These are phyloP conservation scores for Trichophyton equinum DNA, from an alignment of 2,329 filamentous ascomycete genomes.

Conservation along the genomic window DNA sequence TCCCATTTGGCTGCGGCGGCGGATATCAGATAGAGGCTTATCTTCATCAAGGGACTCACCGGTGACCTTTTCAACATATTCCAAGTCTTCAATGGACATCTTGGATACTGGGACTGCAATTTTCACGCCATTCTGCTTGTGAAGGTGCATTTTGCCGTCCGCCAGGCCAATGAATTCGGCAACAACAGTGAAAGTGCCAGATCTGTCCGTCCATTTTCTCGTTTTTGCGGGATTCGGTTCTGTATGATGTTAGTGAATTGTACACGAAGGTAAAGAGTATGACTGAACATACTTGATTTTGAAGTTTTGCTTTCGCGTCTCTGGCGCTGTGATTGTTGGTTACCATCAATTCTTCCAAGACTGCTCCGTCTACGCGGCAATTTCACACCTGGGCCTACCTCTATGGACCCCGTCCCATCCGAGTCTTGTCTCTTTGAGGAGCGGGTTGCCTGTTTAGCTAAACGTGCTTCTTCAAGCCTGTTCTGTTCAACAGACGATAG, in stretches of 20 bases:
- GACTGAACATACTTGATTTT: slow-evolving; percentile 57
- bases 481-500: slow-evolving; percentile 65
- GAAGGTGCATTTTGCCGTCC: slow-evolving; percentile 92
- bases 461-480: slow-evolving; percentile 63
- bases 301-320: slow-evolving; percentile 55
- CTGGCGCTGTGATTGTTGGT: slow-evolving; percentile 60
- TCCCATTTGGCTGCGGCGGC: slow-evolving; percentile 35
- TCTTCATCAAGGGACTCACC: slow-evolving; percentile 82
- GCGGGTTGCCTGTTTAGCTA: slow-evolving; percentile 68
- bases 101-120: slow-evolving; percentile 92
- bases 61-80: slow-evolving; percentile 83
- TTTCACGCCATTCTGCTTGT: slow-evolving; percentile 96
- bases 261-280: neutral
- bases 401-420: slow-evolving; percentile 41
- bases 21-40: slow-evolving; percentile 78
- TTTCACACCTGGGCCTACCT: slow-evolving; percentile 66
- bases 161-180: slow-evolving; percentile 90
- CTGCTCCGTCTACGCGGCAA: slow-evolving; percentile 71
- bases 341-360: slow-evolving; percentile 52
- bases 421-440: slow-evolving; percentile 43
- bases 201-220: slow-evolving; percentile 87
- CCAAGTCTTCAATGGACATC: slow-evolving; percentile 89
- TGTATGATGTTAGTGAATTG: slow-evolving; percentile 24
- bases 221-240: slow-evolving; percentile 75
- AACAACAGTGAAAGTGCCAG: slow-evolving; percentile 92